Conservation (phyloP, 768 basidiomycete species). For the Russula compacta region DNA sequence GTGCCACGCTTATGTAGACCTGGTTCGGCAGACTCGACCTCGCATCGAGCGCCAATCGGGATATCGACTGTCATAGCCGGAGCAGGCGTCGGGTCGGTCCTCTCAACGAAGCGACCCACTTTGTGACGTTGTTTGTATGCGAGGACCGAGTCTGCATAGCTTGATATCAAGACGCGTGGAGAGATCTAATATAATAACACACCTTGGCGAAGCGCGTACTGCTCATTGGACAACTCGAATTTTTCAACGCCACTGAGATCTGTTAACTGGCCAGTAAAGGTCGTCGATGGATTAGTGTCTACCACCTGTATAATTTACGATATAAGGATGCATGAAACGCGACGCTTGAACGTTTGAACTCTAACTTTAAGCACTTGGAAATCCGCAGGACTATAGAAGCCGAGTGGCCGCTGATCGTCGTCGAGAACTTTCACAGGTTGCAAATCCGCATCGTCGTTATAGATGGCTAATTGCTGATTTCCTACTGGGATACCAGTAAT, state of each 20-base stretch:
- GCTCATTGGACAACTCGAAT: constrained; percentile 77
- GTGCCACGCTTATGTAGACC: constrained; percentile 72
- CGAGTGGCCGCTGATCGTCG: constrained; percentile 61
- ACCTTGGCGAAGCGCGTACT: constrained; percentile 80
- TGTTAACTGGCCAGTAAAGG: constrained; percentile 74
- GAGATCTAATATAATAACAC: constrained; percentile 10
- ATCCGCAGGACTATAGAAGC: constrained; percentile 64
- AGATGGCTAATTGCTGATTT: constrained; percentile 61
- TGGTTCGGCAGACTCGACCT: constrained; percentile 64
- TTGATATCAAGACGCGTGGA: neutral
- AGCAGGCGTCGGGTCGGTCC: constrained; percentile 30
- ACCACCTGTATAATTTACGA: constrained; percentile 38
- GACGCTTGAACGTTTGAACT: neutral
- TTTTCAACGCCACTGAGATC: constrained; percentile 86
- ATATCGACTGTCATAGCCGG: constrained; percentile 37
- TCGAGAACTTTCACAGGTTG: constrained; percentile 45
- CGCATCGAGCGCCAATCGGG: constrained; percentile 65
- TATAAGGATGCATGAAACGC: neutral
- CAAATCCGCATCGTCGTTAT: constrained; percentile 46
- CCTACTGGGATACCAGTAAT: constrained; percentile 82
- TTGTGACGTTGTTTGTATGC: constrained; percentile 81
- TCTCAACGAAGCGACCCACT: constrained; percentile 79
- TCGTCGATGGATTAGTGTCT: constrained; percentile 66
- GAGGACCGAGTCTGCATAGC: constrained; percentile 65
- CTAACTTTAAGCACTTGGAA: constrained; percentile 77